Evolutionary conservation across 371 early-diverging fungal species (phyloP).

Genomic region (Mucor plumbeus): DNA sequence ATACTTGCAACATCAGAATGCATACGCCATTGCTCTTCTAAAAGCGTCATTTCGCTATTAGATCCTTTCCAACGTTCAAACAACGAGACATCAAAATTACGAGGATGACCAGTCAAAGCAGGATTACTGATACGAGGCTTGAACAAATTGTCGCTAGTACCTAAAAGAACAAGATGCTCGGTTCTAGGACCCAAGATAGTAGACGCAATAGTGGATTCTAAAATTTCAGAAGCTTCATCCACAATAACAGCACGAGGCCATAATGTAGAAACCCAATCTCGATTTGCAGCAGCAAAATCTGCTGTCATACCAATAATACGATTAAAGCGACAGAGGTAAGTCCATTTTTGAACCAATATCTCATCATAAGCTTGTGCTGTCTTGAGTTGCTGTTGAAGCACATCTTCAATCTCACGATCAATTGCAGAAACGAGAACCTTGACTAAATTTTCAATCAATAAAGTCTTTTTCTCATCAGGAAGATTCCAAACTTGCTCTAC

Average conservation of each 20-base stretch:
- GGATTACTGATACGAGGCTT: conserved; percentile 22
- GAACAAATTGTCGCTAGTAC: conserved; percentile 17
- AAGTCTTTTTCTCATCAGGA: not conserved
- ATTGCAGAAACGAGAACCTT: conserved; percentile 23
- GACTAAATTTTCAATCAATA: conserved; percentile 17
- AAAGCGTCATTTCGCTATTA: conserved; percentile 25
- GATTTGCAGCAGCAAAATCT: conserved; percentile 43
- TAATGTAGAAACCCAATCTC: conserved; percentile 28
- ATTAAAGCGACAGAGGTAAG: conserved; percentile 34
- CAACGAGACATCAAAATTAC: conserved; percentile 33
- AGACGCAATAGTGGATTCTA: conserved; percentile 32
- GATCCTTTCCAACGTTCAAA: conserved; percentile 47
- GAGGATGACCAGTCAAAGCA: conserved; percentile 20
- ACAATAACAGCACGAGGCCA: conserved; percentile 44
- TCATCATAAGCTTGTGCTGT: conserved; percentile 28
- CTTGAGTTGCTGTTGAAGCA: conserved; percentile 33
- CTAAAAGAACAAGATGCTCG: conserved; percentile 48
- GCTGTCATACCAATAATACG: conserved; percentile 49
- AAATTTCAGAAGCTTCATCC: conserved; percentile 42
- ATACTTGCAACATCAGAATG: conserved; percentile 28
- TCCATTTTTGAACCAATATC: conserved; percentile 29
- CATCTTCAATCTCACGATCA: conserved; percentile 33
- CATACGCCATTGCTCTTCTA: conserved; percentile 56
- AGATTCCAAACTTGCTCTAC: conserved; percentile 27
- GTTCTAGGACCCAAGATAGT: conserved; percentile 30